Conservation (phyloP, 1,284 basidiomycete species). For the Cutaneotrichosporon sp. region DNA sequence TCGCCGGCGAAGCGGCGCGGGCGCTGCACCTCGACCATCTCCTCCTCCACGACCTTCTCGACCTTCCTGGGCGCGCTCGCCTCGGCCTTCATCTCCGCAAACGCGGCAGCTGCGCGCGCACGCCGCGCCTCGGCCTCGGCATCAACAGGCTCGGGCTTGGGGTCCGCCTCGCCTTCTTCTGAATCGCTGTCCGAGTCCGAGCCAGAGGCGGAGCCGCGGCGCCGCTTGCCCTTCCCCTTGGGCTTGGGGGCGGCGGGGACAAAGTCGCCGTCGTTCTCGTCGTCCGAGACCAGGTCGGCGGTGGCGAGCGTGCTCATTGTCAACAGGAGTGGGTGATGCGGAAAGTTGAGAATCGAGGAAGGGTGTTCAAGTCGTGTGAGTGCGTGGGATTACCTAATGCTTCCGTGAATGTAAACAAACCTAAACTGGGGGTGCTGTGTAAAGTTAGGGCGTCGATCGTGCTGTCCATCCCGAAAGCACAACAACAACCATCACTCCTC, state of each 20-base stretch:
- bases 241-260: conserved; percentile 28
- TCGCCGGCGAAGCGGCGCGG: conserved; percentile 50
- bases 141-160: conserved; percentile 9
- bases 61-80: conserved; percentile 3
- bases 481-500: conserved; percentile 7
- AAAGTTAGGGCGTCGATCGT: not conserved
- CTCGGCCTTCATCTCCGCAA: conserved; percentile 19
- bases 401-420: not conserved
- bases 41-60: conserved; percentile 18
- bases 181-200: conserved; percentile 16
- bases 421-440: not conserved
- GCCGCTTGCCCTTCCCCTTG: conserved; percentile 19
- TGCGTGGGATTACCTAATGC: not conserved
- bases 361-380: not conserved
- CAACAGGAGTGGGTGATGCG: not conserved
- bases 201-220: conserved; percentile 16
- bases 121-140: conserved; percentile 12
- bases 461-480: not conserved
- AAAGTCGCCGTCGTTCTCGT: conserved; percentile 42
- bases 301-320: conserved; percentile 46
- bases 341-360: not conserved
- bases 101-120: conserved; percentile 20
- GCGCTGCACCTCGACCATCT: conserved; percentile 44
- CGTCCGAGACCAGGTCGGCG: conserved; percentile 40
- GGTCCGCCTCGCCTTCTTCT: conserved; percentile 10